These are phyloP conservation scores for Benincasa hispida DNA, from an alignment of 306 rosid genomes.

Conservation along the genomic window DNA sequence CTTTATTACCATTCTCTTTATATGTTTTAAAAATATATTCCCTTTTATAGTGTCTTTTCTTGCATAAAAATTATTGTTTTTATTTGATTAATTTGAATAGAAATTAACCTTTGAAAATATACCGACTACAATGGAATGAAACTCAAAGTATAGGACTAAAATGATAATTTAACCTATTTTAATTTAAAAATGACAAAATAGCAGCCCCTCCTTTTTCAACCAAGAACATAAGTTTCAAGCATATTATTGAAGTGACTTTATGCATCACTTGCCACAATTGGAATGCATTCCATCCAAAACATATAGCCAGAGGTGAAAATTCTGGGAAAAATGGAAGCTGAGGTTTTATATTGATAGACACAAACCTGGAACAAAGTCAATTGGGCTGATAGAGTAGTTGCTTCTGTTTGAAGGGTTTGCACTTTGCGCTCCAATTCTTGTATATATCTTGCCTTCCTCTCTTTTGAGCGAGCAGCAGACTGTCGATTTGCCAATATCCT, in stretches of 20 bases:
- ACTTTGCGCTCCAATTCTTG: constrained; percentile 98
- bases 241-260: not conserved
- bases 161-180: too few species aligned
- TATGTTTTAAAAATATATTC: too few species aligned
- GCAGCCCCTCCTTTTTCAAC: not conserved
- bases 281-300: not conserved
- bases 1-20: too few species aligned
- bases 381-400: constrained; percentile 98
- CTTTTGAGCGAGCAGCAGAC: constrained; percentile 98
- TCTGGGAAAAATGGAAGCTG: not conserved
- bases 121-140: too few species aligned
- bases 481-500: constrained; percentile 97
- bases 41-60: too few species aligned
- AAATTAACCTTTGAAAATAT: too few species aligned
- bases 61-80: too few species aligned
- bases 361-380: constrained; percentile 88
- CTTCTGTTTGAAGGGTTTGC: constrained; percentile 97
- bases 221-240: not conserved
- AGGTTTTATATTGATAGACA: not conserved
- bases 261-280: not conserved
- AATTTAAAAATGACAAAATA: not conserved
- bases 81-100: too few species aligned
- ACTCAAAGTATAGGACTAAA: too few species aligned
- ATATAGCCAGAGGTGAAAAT: not conserved
- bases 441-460: constrained; percentile 89